Percentiles rank a stretch among this genome's conserved stretches.
These are phyloP conservation scores for Mortierella sp. DNA, from an alignment of 371 early-diverging fungal species.

Conservation along the genomic window DNA sequence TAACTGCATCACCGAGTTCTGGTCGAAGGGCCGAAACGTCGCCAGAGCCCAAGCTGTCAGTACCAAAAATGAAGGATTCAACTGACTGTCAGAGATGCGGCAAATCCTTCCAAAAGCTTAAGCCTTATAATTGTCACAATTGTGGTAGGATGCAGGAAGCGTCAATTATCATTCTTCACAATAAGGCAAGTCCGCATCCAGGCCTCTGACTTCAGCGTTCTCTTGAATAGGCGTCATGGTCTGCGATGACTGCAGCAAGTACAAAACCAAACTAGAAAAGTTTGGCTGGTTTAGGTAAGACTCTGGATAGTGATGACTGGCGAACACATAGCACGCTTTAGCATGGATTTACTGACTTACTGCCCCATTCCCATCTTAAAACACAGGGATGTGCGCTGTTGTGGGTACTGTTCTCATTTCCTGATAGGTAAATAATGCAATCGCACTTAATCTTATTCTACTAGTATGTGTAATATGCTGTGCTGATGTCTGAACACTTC, in stretches of 20 bases:
- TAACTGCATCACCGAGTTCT: background rate
- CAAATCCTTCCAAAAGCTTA: background rate
- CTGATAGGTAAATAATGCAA: conserved; percentile 23
- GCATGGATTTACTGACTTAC: background rate
- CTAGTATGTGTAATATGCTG: background rate
- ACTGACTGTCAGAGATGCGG: conserved; percentile 1
- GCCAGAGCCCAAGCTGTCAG: background rate
- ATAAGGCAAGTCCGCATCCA: background rate
- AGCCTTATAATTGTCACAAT: conserved; percentile 3
- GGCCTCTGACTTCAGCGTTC: background rate
- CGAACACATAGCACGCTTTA: background rate
- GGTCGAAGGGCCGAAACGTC: background rate
- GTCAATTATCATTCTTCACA: background rate
- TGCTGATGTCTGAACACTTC: too few species aligned
- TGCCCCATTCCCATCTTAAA: background rate
- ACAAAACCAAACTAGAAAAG: conserved; percentile 36
- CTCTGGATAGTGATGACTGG: background rate
- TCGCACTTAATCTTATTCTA: background rate
- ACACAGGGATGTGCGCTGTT: conserved; percentile 36
- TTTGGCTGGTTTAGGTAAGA: conserved; percentile 33
- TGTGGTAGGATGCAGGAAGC: background rate
- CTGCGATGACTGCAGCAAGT: conserved; percentile 35
- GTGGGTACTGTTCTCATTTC: conserved; percentile 46
- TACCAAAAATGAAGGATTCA: background rate
- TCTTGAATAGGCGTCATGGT: conserved; percentile 24